These are phyloP conservation scores for Trichoderma polysporum DNA, from an alignment of 2,329 filamentous ascomycete genomes.

Conservation along the genomic window DNA sequence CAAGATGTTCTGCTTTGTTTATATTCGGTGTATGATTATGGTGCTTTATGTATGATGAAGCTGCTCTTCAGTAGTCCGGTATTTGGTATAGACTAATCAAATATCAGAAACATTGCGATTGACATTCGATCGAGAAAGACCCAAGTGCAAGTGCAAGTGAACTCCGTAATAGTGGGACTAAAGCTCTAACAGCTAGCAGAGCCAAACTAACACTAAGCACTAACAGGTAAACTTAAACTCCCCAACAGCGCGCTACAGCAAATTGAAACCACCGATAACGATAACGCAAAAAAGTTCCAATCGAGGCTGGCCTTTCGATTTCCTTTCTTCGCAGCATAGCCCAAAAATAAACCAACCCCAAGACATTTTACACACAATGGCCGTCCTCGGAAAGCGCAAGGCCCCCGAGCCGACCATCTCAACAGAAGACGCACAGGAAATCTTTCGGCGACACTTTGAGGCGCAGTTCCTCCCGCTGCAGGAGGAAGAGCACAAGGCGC, in stretches of 20 bases:
- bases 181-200: background rate
- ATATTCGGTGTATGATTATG: background rate
- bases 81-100: too few species aligned
- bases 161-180: background rate
- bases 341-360: background rate
- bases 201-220: background rate
- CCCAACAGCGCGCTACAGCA: background rate
- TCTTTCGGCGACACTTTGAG: conserved; percentile 85
- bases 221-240: too few species aligned
- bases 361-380: conserved; percentile 38
- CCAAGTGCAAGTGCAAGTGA: background rate
- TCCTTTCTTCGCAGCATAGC: background rate
- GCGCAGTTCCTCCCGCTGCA: conserved; percentile 77
- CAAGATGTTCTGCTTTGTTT: background rate
- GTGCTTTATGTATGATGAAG: too few species aligned
- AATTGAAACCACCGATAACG: background rate
- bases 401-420: conserved; percentile 33
- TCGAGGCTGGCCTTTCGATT: background rate
- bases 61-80: too few species aligned
- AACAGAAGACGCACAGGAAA: conserved; percentile 62
- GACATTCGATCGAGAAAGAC: too few species aligned
- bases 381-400: conserved; percentile 53
- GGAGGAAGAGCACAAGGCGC: conserved; percentile 29
- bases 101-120: too few species aligned
- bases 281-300: conserved; percentile 14